Evolutionary conservation across 352 stramenopile genomes (phyloP), one percentile per base, ranked within the genome.

Genomic region (Blastocystis sp.): DNA sequence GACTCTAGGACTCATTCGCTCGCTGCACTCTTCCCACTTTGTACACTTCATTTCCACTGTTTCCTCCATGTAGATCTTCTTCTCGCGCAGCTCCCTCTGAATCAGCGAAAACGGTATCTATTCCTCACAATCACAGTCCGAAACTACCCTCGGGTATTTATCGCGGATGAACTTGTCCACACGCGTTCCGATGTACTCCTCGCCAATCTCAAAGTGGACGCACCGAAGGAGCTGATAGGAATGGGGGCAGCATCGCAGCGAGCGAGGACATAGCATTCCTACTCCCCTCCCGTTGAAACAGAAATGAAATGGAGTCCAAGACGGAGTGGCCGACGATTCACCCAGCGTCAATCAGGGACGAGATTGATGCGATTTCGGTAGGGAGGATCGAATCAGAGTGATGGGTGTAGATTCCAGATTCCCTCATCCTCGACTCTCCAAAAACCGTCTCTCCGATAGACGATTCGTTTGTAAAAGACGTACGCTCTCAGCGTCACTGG

Each of bases 101-200:
- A 81, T 81, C 71, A 81, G 16, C 0, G 71, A 66, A 33, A 66
- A 81, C 10, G 71, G 71, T 16, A 65, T 51, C 71, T 81, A 31
- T 33, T 45, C 45, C 35, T 62, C 3, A 81, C 4, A 35, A 3
- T 19, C 24, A 21, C 41, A 65, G n/a, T 24, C 21, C 21, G 45
- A 4, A 65, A 24, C 0, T 45, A 61, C 71, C 31, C 50, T 81
- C 21, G 71, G 71, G 35, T 66, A 81, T 33, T 81, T 81, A n/a
- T 81, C 71, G 24, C 62, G 62, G 24, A 81, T 61, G 35, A 66
- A 81, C 45, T 81, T 81, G 71, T 81, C 71, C 24, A 81, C n/a
- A 50, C 71, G 71, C 1, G 41, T 67, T 41, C 62, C 62, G 24
- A 81, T 12, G 66, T 39, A 63, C 0, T 31, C 9, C 24, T n/a